A percentile compares a stretch with the other conserved stretches of the same genome.
These are phyloP conservation scores for Geranium rotundifolium DNA, from an alignment of 345 rosid species.

Conservation along the genomic window DNA sequence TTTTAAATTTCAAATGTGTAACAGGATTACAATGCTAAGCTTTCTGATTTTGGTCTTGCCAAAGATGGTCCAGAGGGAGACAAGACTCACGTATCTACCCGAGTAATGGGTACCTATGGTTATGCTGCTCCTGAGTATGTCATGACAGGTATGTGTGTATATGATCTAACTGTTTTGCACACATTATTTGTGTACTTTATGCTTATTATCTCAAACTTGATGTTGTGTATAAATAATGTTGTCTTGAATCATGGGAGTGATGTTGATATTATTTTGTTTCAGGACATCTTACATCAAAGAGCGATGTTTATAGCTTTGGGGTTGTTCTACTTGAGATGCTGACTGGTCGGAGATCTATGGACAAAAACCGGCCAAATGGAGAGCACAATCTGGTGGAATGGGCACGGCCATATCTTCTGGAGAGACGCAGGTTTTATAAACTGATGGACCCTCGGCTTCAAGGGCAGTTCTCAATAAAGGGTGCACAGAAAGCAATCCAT, in stretches of 20 bases:
- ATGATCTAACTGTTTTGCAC: background rate
- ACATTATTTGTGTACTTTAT: too few species aligned
- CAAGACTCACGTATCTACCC: constrained; percentile 9
- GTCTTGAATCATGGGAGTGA: background rate
- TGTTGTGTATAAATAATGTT: background rate
- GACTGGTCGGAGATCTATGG: constrained; percentile 16
- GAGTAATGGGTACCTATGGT: constrained; percentile 12
- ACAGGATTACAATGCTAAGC: constrained; percentile 16
- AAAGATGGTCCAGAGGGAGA: constrained; percentile 10
- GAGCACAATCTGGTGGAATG: constrained; percentile 30
- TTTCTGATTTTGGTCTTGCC: constrained; percentile 12
- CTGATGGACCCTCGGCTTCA: constrained; percentile 25
- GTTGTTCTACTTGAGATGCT: constrained; percentile 12
- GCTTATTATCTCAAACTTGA: background rate
- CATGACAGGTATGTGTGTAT: constrained; percentile 7
- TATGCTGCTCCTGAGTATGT: constrained; percentile 12
- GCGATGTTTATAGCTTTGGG: constrained; percentile 13
- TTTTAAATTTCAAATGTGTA: background rate
- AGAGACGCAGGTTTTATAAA: constrained; percentile 16
- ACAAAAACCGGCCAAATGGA: constrained; percentile 22
- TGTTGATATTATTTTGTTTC: background rate
- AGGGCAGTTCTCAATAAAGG: constrained; percentile 24
- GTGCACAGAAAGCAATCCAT: constrained; percentile 21
- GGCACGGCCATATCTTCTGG: constrained; percentile 23
- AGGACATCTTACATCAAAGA: constrained; percentile 16